Conservation (phyloP, 768 basidiomycete species). For the Boletus vinaceobasis region DNA sequence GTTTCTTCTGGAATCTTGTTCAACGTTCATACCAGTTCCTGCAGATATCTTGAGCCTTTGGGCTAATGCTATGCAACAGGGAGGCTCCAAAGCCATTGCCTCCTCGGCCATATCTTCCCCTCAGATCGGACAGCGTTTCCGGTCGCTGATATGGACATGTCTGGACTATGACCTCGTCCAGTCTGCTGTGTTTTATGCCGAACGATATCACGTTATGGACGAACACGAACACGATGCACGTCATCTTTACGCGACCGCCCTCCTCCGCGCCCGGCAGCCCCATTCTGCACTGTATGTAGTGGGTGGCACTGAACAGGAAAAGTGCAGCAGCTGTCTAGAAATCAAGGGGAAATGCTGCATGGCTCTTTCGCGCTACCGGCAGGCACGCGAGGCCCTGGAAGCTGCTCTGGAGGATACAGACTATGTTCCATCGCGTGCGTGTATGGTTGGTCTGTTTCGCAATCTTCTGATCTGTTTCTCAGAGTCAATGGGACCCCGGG, state of each 20-base stretch:
- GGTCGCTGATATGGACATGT: constrained; percentile 75
- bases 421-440: constrained; percentile 59
- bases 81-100: constrained; percentile 34
- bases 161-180: constrained; percentile 76
- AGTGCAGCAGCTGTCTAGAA: constrained; percentile 73
- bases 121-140: constrained; percentile 65
- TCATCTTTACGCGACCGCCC: constrained; percentile 78
- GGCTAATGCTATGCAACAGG: constrained; percentile 53
- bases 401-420: constrained; percentile 51
- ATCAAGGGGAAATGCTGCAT: constrained; percentile 77
- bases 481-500: constrained; percentile 57
- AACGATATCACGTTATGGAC: constrained; percentile 75
- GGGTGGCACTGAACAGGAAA: constrained; percentile 54
- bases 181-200: constrained; percentile 87
- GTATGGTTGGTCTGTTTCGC: constrained; percentile 1
- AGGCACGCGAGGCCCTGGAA: constrained; percentile 72
- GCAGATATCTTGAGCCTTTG: constrained; percentile 30
- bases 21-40: constrained; percentile 19
- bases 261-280: constrained; percentile 66
- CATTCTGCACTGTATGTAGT: constrained; percentile 75
- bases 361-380: constrained; percentile 66
- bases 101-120: constrained; percentile 45
- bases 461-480: constrained; percentile 13
- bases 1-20: constrained; percentile 3
- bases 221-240: constrained; percentile 72